Evolutionary conservation across 2,329 filamentous ascomycete genomes (phyloP).

Genomic region (Pseudogymnoascus sp.): DNA sequence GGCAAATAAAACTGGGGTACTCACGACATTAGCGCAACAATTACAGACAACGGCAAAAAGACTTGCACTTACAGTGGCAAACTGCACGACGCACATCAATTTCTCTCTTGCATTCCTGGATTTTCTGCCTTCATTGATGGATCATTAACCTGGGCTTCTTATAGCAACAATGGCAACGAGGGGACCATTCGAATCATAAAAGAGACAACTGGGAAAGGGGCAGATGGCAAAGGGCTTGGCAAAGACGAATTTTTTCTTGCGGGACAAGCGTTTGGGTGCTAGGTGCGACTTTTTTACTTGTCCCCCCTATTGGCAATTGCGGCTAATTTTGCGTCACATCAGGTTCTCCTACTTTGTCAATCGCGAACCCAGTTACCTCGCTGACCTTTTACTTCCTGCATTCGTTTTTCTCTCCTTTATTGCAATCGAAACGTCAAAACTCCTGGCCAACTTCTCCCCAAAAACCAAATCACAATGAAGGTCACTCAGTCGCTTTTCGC

Average conservation of each 20-base stretch:
- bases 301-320: not conserved
- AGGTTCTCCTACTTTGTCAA: not conserved
- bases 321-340: not conserved
- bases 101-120: not conserved
- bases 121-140: not conserved
- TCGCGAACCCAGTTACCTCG: not conserved
- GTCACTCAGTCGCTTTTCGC: too few species aligned
- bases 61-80: not conserved
- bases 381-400: not conserved
- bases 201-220: not conserved
- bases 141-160: not conserved
- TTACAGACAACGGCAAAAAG: not conserved
- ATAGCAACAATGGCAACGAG: not conserved
- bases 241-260: not conserved
- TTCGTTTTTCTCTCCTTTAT: not conserved
- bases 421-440: not conserved
- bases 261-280: not conserved
- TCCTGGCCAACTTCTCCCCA: not conserved
- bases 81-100: not conserved
- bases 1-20: not conserved
- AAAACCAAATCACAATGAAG: too few species aligned
- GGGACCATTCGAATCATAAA: not conserved
- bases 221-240: not conserved
- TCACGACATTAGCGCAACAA: not conserved
- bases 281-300: not conserved